Evolutionary conservation across 495 filamentous ascomycete species (phyloP), one percentile per base, ranked within the genome.

Genomic region (Usnea hakonensis): DNA sequence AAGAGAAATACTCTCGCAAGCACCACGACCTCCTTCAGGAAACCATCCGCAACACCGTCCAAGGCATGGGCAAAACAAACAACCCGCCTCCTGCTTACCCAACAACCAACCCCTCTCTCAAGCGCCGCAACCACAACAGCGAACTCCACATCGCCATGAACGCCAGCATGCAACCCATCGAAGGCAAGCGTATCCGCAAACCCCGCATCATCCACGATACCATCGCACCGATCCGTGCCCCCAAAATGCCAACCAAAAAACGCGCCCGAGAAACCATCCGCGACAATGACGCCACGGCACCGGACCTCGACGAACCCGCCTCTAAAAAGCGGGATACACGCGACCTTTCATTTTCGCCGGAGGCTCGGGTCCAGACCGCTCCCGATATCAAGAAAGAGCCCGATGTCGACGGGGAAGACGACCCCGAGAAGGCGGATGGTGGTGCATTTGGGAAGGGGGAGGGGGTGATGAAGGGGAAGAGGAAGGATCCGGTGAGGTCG

Each of bases 401-500:
- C 36, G 4, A 57, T 3, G 28, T 17, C 23, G 9, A 21, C 2
- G 19, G 30, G 19, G 54, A 30, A n/a, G 30, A 5, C 46, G 23
- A 5, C 13, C 10, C 57, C 30, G 32, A 16, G 2, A 43, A 52
- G 9, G 46, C 10, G 1, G 28, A 2, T 80, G 63, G 81, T 76
- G 60, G 74, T 69, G 54, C 78, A 69, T 10, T 77, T 78, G 21
- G 3, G 1, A 52, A 32, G 48, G 8, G 17, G 32, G 44, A 36
- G 40, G 28, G 70, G 72, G 3, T 64, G 73, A 41, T 75, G 76
- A 64, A 77, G 78, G 66, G 69, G 46, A 78, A 78, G 57, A 77
- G 76, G 26, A 81, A 79, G 70, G 78, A 81, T 60, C 76, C 78
- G 3, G 77, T 77, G 55, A 71, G 78, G 9, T 77, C 76, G 14